Evolutionary conservation across 495 filamentous ascomycete genomes (phyloP).

Genomic region (Lasiosphaeria miniovina): DNA sequence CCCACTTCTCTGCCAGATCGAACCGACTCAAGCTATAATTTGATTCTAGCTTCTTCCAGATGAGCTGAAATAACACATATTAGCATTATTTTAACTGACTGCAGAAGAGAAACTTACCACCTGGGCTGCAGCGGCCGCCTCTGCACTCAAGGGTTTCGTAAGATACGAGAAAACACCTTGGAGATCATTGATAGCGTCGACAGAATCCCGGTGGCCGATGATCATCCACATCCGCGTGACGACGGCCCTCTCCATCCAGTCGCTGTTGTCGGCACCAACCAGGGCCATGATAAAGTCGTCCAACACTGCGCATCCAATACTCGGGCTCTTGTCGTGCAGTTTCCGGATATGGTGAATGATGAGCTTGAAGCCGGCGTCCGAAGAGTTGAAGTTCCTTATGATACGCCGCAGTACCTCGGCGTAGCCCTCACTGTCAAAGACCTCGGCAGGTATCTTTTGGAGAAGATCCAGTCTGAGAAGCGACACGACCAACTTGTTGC

Average conservation of each 20-base stretch:
- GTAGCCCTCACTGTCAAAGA: constrained; percentile 50
- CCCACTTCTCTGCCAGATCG: constrained; percentile 65
- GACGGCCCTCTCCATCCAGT: constrained; percentile 63
- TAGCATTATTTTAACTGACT: not conserved
- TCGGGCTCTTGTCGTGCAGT: constrained; percentile 53
- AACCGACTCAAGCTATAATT: constrained; percentile 51
- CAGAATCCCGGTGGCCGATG: constrained; percentile 35
- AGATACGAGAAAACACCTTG: constrained; percentile 22
- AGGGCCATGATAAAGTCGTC: constrained; percentile 55
- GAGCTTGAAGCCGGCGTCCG: constrained; percentile 63
- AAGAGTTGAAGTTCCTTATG: constrained; percentile 54
- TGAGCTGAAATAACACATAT: constrained; percentile 45
- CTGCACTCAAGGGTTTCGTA: constrained; percentile 41
- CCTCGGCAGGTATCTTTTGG: constrained; percentile 39
- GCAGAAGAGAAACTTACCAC: constrained; percentile 47
- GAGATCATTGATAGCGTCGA: constrained; percentile 21
- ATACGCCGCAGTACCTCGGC: constrained; percentile 51
- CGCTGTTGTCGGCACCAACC: constrained; percentile 42
- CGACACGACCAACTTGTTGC: constrained; percentile 60
- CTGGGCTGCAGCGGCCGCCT: constrained; percentile 67
- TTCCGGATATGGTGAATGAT: constrained; percentile 68
- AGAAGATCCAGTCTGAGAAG: constrained; percentile 70
- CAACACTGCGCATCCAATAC: constrained; percentile 52
- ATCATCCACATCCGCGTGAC: constrained; percentile 61
- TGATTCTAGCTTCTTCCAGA: constrained; percentile 73